Base-by-base conservation (phyloP, 768 basidiomycete species). In the Hygrophoropsis aurantiaca region DNA sequence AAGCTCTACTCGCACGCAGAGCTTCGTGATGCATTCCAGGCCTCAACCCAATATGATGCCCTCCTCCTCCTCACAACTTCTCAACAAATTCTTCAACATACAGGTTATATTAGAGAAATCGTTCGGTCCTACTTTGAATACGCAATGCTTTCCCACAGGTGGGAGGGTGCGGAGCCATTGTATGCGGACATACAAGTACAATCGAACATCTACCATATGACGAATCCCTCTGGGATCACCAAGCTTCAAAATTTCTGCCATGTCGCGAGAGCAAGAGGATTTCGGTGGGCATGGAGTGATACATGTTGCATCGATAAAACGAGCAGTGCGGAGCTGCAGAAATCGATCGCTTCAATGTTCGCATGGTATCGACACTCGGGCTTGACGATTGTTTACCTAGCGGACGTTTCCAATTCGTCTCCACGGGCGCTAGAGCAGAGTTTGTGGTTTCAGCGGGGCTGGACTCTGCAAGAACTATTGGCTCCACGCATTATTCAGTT, bases 1-100 rank as follows among this genome's bases (percentile, higher is more conserved):
- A 63, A 50, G 35, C 1, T 61, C 4, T 63, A 61, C 37, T 39
- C 48, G 43, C 58, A 48, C 11, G 42, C 49, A 3, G 52, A 42
- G 5, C 50, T 61, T 36, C 53, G 54, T 13, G 52, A 32, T 18
- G 40, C 37, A 3, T 60, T 61, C 40, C 49, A 27, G 24, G 34
- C 8, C 4, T 61, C 62, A 10, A 30, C 47, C 3, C 23, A 3
- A 32, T 53, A 39, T 40, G 18, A 9, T 13, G 27, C 27, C 27
- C 27, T 30, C 27, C 27, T 30, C 13, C 27, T 30, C 27, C 27
- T 35, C n/a, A 19, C 9, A 11, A 44, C 35, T 6, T 34, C 21
- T 26, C 43, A 23, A 23, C 30, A 11, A 11, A 18, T 23, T 3
- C 34, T 23, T n/a, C 43, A 34, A n/a, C 26, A 6, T 13, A 44